Evolutionary conservation across 352 stramenopile genomes (phyloP).

Genomic region (Pythium rishiriense): DNA sequence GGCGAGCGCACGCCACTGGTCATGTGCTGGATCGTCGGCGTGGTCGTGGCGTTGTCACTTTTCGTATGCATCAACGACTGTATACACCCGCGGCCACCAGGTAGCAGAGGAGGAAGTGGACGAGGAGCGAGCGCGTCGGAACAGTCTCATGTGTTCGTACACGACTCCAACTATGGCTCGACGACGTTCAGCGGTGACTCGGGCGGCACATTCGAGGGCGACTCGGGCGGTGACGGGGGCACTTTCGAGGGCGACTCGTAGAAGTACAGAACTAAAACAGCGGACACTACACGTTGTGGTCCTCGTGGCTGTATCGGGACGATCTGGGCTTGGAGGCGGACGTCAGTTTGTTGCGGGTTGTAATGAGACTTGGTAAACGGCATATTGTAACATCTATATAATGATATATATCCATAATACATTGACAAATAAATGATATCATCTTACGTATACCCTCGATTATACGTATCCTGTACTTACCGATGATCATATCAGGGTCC

Average conservation of each 20-base stretch:
- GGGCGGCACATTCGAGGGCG: not conserved
- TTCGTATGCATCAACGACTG: not conserved
- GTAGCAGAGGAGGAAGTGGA: not conserved
- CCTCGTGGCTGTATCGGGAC: too few relatives aligned
- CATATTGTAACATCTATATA: too few relatives aligned
- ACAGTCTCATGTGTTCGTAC: not conserved
- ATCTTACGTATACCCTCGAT: too few relatives aligned
- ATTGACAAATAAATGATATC: too few relatives aligned
- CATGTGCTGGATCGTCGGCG: not conserved
- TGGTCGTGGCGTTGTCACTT: not conserved
- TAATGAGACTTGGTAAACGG: too few relatives aligned
- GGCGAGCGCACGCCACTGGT: not conserved
- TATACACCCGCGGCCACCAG: not conserved
- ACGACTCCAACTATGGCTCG: not conserved
- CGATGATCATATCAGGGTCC: too few relatives aligned
- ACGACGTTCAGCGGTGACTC: slow-evolving; percentile 10
- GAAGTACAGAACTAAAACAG: not conserved
- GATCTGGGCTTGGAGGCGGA: too few relatives aligned
- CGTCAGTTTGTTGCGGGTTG: too few relatives aligned
- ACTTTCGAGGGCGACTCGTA: slow-evolving; percentile 7
- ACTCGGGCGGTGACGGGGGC: not conserved
- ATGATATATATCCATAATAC: too few relatives aligned
- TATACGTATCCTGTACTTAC: too few relatives aligned
- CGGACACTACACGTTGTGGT: not conserved
- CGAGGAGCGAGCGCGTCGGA: not conserved